Evolutionary conservation across 768 basidiomycete species (phyloP).

Genomic region (Suillus spraguei): DNA sequence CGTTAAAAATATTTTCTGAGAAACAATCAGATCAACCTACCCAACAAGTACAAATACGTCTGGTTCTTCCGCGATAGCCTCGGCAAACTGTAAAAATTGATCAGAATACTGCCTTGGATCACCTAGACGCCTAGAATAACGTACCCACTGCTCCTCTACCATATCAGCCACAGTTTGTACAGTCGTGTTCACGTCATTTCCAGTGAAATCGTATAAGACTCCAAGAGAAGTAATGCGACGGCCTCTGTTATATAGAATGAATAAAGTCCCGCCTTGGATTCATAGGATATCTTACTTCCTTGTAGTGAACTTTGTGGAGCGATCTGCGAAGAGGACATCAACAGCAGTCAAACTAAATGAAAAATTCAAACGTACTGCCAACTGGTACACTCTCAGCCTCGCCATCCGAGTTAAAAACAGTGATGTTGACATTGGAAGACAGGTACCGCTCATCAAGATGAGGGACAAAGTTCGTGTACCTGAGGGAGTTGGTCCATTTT

Average conservation of each 20-base stretch:
- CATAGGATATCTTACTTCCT: constrained; percentile 51
- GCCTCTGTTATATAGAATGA: constrained; percentile 44
- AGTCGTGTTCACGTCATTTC: constrained; percentile 69
- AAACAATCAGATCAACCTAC: constrained; percentile 36
- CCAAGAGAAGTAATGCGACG: constrained; percentile 79
- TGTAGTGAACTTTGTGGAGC: constrained; percentile 75
- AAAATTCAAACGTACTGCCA: constrained; percentile 37
- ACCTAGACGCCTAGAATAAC: constrained; percentile 14
- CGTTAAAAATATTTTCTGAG: not conserved
- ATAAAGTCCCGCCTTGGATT: not conserved
- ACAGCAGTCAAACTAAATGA: constrained; percentile 10
- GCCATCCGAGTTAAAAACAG: constrained; percentile 48
- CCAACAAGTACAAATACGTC: constrained; percentile 80
- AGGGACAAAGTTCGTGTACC: constrained; percentile 67
- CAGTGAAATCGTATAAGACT: constrained; percentile 75
- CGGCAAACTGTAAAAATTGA: constrained; percentile 54
- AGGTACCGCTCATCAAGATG: constrained; percentile 73
- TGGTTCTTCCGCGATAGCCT: constrained; percentile 79
- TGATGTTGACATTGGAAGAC: constrained; percentile 87
- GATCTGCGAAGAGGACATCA: constrained; percentile 43
- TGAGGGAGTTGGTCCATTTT: constrained; percentile 22
- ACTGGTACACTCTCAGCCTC: constrained; percentile 42
- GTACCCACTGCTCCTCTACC: constrained; percentile 79
- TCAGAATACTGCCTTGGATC: not conserved
- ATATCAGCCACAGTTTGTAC: constrained; percentile 74